phyloP scores from a whole-genome alignment of 2,329 filamentous ascomycete species.

The Zasmidium citrigriseum region DNA sequence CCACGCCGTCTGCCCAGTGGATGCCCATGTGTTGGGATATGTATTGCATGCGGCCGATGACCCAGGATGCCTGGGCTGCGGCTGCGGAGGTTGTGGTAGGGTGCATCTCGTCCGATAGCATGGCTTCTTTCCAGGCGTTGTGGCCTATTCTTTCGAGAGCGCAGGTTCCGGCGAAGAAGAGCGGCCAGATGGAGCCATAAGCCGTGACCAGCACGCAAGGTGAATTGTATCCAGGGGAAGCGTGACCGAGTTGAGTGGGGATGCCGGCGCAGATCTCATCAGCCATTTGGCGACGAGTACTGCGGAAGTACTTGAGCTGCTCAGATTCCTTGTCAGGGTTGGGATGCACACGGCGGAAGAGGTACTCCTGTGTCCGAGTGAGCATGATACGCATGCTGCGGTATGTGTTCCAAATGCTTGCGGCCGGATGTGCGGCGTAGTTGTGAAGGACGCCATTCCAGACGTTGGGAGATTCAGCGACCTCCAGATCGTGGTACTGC shows the following conservation, averaged over 20 bases:
- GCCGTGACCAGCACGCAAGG: constrained; percentile 30
- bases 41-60: constrained; percentile 33
- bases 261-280: constrained; percentile 33
- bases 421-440: constrained; percentile 22
- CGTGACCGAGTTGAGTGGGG: constrained; percentile 31
- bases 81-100: constrained; percentile 21
- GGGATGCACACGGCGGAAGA: constrained; percentile 23
- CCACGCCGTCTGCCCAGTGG: constrained; percentile 34
- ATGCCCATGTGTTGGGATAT: constrained; percentile 30
- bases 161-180: constrained; percentile 37
- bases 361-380: constrained; percentile 30
- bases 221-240: constrained; percentile 23
- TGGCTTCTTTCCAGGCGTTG: constrained; percentile 12
- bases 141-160: constrained; percentile 32
- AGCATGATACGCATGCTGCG: constrained; percentile 33
- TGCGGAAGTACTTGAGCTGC: constrained; percentile 28
- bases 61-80: constrained; percentile 31
- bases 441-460: constrained; percentile 33
- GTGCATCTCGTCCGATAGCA: not conserved
- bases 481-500: constrained; percentile 30
- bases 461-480: constrained; percentile 30
- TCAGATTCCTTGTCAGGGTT: constrained; percentile 16
- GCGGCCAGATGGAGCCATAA: constrained; percentile 34
- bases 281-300: constrained; percentile 31
- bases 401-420: constrained; percentile 31